Evolutionary conservation across 2,329 filamentous ascomycete genomes (phyloP), one percentile per base, ranked within the genome.

Genomic region (Penicillium digitatum): DNA sequence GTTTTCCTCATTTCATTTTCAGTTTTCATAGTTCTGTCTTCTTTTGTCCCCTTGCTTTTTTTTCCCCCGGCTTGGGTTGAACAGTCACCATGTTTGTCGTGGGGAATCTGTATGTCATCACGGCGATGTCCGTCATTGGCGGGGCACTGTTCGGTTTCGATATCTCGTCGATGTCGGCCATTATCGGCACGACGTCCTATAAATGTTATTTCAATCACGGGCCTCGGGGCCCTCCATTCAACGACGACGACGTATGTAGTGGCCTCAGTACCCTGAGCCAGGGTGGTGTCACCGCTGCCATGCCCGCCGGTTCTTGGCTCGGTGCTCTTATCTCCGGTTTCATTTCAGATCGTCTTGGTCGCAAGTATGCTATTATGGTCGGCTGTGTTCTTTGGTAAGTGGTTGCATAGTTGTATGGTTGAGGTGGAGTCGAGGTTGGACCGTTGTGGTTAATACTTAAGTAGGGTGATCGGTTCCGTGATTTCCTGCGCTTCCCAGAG

Each of bases 221-320:
- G 56, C 52, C 46, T 76, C 87, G 46, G 81, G 64, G 59, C 3
- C 89, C 38, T 80, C 85, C 54, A 78, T 82, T 58, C 83, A 89
- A 68, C 10, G 61, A 70, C 32, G 53, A 62, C 20, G 61, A 63
- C 1, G 29, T 68, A 4, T 82, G 81, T 64, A 70, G 71, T 18
- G 81, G 81, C 43, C 78, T 79, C 2, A 68, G 54, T 5, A 64
- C 76, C 3, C 63, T 82, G 59, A 74, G 78, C 0, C 86, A 89
- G 71, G 87, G 85, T 35, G 86, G 80, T 31, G 89, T 90, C 65
- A 87, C 86, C 1, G 86, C 86, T 20, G 77, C 86, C 3, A 89
- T 90, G 87, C 84, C 87, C 7, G 86, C 83, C 40, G 87, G 87
- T n/a, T 88, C 86, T 1, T 83, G 87, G 56, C 71, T 86, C 31